Conservation (phyloP, 2,329 filamentous ascomycete species). For the Oidium heveae region DNA sequence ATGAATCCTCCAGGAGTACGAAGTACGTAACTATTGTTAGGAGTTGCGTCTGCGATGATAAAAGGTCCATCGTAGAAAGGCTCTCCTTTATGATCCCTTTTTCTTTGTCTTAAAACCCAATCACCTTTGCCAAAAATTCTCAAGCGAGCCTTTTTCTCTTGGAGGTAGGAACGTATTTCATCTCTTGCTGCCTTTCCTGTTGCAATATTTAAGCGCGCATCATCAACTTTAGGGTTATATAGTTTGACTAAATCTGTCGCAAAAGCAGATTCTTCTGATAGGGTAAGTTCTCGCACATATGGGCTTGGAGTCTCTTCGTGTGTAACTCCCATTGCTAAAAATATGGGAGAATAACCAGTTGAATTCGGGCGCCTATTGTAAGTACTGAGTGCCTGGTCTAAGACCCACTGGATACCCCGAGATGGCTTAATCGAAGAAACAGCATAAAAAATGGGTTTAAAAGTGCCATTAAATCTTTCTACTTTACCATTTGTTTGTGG, state of each 20-base stretch:
- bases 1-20: not conserved
- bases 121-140: not conserved
- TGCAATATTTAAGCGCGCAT: not conserved
- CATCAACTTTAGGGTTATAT: not conserved
- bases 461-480: not conserved
- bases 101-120: no score
- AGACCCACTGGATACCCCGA: not conserved
- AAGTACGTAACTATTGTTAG: not conserved
- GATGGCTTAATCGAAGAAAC: not conserved
- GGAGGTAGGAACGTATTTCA: not conserved
- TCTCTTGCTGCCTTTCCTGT: not conserved
- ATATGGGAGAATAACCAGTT: no score
- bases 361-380: no score
- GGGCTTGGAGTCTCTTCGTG: no score
- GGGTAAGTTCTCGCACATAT: no score
- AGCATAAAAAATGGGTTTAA: not conserved
- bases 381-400: no score
- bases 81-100: no score
- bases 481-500: not conserved
- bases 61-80: no score
- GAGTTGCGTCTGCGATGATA: no score
- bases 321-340: no score
- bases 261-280: no score
- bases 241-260: not conserved
- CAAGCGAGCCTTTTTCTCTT: not conserved